Conservation (phyloP, 169 alveolate genomes). For the Plasmodium gonderi region DNA sequence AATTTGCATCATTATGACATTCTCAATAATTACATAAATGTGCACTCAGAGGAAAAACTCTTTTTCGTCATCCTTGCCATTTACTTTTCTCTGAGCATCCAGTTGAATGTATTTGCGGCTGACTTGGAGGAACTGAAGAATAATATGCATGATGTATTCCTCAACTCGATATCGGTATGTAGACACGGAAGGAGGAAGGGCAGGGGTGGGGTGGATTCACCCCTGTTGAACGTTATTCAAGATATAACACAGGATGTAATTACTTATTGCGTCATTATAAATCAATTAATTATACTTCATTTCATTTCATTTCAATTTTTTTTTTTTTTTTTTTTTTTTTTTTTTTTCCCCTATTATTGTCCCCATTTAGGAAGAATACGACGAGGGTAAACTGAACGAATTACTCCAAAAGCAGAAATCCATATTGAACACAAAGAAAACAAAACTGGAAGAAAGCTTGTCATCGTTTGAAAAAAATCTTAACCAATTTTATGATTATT, state of each 20-base stretch:
- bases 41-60: slow-evolving; percentile 51
- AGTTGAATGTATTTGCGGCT: neutral
- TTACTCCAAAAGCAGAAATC: slow-evolving; percentile 47
- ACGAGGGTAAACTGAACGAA: slow-evolving; percentile 35
- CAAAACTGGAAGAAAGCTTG: slow-evolving; percentile 35
- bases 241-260: too few species aligned
- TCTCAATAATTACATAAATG: slow-evolving; percentile 42
- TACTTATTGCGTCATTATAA: too few species aligned
- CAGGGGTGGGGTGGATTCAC: too few species aligned
- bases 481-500: slow-evolving; percentile 39
- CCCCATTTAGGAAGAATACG: slow-evolving; percentile 32
- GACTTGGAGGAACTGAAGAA: slow-evolving; percentile 18
- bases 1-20: slow-evolving; percentile 11
- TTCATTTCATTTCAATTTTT: too few species aligned
- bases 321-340: neutral
- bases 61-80: slow-evolving; percentile 27
- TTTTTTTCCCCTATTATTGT: neutral
- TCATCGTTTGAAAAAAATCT: slow-evolving; percentile 34
- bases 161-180: slow-evolving; percentile 41
- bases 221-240: too few species aligned
- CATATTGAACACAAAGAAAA: slow-evolving; percentile 8
- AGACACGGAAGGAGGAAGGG: neutral
- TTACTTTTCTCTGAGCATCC: slow-evolving; percentile 50
- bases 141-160: slow-evolving; percentile 16
- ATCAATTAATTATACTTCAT: too few species aligned